Percentiles rank a stretch among this genome's conserved stretches.
These are phyloP conservation scores for Fusarium devonianum DNA, from an alignment of 2,329 filamentous ascomycete species.

Conservation along the genomic window DNA sequence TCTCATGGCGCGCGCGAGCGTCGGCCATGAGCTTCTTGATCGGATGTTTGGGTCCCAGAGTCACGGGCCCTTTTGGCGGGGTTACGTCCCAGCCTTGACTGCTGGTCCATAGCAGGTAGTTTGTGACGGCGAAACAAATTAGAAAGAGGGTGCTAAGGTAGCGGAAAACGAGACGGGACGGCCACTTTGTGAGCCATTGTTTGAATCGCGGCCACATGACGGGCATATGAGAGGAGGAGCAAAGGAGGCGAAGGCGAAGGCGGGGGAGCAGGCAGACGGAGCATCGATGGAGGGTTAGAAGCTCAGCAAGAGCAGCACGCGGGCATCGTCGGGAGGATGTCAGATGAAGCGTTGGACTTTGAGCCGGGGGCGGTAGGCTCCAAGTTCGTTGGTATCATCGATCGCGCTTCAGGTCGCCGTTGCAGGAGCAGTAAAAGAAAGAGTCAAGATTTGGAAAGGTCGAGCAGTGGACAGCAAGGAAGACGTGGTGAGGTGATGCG, in stretches of 20 bases:
- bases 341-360: conserved; percentile 14
- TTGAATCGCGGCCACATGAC: conserved; percentile 41
- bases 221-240: conserved; percentile 16
- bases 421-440: conserved; percentile 3
- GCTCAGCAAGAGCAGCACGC: conserved; percentile 30
- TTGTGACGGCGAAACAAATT: conserved; percentile 40
- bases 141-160: conserved; percentile 38
- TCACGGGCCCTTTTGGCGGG: conserved; percentile 34
- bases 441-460: conserved; percentile 1
- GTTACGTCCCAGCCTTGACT: conserved; percentile 38
- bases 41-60: conserved; percentile 51
- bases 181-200: conserved; percentile 40
- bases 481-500: conserved; percentile 10
- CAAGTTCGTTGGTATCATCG: conserved; percentile 23
- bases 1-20: conserved; percentile 53
- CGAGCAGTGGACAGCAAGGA: conserved; percentile 2
- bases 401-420: conserved; percentile 13
- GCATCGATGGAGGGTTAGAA: conserved; percentile 30
- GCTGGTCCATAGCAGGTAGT: conserved; percentile 45
- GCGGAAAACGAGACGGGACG: conserved; percentile 43
- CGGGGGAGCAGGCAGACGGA: conserved; percentile 30
- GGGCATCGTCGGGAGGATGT: conserved; percentile 38
- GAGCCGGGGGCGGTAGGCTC: conserved; percentile 13
- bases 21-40: conserved; percentile 58
- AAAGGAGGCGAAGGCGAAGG: conserved; percentile 19